Evolutionary conservation across 2,329 filamentous ascomycete genomes (phyloP).

Genomic region (Claviceps capensis): DNA sequence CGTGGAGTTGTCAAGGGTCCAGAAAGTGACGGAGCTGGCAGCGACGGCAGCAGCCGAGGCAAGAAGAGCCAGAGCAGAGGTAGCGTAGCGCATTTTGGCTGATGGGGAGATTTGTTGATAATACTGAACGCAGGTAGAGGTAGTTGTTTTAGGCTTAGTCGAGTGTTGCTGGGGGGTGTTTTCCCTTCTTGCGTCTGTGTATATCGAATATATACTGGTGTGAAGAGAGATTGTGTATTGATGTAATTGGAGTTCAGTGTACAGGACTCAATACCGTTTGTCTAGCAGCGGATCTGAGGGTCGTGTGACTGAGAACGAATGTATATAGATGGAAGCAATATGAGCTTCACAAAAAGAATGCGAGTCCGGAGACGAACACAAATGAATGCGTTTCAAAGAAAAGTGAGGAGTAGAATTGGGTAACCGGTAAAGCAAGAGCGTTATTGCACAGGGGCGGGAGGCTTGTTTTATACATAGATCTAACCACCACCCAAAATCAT

Average conservation of each 20-base stretch:
- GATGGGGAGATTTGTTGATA: neutral
- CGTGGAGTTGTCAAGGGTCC: constrained; percentile 38
- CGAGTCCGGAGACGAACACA: constrained; percentile 5
- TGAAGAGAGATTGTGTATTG: constrained; percentile 6
- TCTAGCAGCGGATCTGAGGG: neutral
- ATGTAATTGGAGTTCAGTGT: neutral
- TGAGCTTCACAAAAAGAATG: constrained; percentile 17
- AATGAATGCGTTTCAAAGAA: neutral
- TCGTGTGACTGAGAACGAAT: constrained; percentile 1
- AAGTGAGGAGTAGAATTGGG: neutral
- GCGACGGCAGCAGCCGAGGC: constrained; percentile 28
- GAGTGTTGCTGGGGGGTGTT: constrained; percentile 3
- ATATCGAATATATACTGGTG: neutral
- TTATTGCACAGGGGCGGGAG: neutral
- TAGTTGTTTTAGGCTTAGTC: neutral
- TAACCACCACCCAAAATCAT: neutral
- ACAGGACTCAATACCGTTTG: constrained; percentile 1
- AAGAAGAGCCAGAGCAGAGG: constrained; percentile 28
- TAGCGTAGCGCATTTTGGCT: constrained; percentile 41
- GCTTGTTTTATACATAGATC: constrained; percentile 4
- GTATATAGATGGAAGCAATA: neutral
- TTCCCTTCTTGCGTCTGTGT: neutral
- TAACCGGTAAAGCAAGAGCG: neutral
- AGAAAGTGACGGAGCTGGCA: constrained; percentile 41
- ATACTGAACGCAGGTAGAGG: neutral